Evolutionary conservation across 1,284 basidiomycete genomes (phyloP).

Genomic region (Paramarasmius palmivorus): DNA sequence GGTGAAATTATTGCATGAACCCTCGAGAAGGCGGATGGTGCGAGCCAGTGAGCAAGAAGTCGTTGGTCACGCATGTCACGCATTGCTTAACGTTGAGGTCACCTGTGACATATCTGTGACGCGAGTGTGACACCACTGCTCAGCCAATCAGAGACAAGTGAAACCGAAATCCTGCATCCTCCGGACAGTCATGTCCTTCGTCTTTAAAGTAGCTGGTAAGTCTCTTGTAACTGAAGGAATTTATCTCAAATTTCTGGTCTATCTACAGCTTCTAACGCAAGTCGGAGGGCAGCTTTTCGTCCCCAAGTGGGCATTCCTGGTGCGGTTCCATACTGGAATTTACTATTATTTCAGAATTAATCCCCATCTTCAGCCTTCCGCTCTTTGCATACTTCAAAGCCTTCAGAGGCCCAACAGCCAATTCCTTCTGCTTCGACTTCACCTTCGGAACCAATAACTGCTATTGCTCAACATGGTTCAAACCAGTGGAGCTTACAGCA

Average conservation of each 20-base stretch:
- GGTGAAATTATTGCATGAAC: too few relatives aligned
- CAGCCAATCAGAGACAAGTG: constrained; percentile 15
- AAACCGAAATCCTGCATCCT: constrained; percentile 9
- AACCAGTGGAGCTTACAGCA: constrained; percentile 87
- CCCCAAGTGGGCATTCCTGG: constrained; percentile 47
- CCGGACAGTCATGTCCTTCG: constrained; percentile 48
- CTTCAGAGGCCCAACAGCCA: constrained; percentile 15
- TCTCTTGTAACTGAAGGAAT: background rate
- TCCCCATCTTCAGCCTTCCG: constrained; percentile 44
- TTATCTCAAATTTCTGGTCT: constrained; percentile 7
- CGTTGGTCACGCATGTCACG: too few relatives aligned
- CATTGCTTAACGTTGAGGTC: too few relatives aligned
- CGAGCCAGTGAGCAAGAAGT: too few relatives aligned
- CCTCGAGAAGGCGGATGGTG: too few relatives aligned
- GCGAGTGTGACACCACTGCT: background rate
- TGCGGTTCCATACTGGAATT: constrained; percentile 27
- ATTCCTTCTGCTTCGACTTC: constrained; percentile 45
- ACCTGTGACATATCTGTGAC: background rate
- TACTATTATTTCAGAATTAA: constrained; percentile 1
- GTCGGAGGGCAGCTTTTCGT: constrained; percentile 46
- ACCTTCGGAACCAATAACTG: constrained; percentile 56
- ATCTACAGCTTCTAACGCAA: constrained; percentile 39
- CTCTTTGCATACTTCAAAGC: constrained; percentile 53
- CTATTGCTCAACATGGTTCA: constrained; percentile 73
- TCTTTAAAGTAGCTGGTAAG: constrained; percentile 50